phyloP scores from a whole-genome alignment of 345 rosid genomes.

The Linum trigynum region DNA sequence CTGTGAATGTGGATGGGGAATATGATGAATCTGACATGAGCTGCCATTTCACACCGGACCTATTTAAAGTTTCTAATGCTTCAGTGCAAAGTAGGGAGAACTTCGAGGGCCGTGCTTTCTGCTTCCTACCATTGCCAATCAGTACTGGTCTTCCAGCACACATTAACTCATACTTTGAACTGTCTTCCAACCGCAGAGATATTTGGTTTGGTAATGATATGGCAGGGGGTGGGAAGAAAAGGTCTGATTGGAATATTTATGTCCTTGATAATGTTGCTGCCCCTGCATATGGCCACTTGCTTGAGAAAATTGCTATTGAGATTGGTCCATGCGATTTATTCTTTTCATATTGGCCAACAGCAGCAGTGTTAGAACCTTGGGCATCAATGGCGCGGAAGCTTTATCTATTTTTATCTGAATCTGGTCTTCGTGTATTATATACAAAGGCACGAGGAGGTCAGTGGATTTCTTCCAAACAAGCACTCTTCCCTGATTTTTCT shows the following conservation, averaged over 20 bases:
- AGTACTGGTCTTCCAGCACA: slow-evolving; percentile 85
- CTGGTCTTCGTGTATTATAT: slow-evolving; percentile 60
- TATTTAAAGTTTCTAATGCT: slow-evolving; percentile 40
- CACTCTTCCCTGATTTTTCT: slow-evolving; percentile 76
- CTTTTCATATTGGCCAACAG: slow-evolving; percentile 82
- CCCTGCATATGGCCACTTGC: slow-evolving; percentile 87
- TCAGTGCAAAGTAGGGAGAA: slow-evolving; percentile 37
- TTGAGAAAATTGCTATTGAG: slow-evolving; percentile 69
- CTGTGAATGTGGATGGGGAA: slow-evolving; percentile 39
- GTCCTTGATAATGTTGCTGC: slow-evolving; percentile 74
- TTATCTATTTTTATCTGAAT: slow-evolving; percentile 55
- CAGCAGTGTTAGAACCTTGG: slow-evolving; percentile 72
- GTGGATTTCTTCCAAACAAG: slow-evolving; percentile 88
- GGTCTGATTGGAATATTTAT: slow-evolving; percentile 91
- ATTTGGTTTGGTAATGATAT: slow-evolving; percentile 98
- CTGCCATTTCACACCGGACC: slow-evolving; percentile 24
- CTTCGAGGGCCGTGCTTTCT: slow-evolving; percentile 91
- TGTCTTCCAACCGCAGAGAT: slow-evolving; percentile 93
- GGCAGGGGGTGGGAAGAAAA: slow-evolving; percentile 90
- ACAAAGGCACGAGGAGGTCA: slow-evolving; percentile 91
- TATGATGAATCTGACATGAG: slow-evolving; percentile 22
- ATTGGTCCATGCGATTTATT: slow-evolving; percentile 72
- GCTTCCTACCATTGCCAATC: slow-evolving; percentile 85
- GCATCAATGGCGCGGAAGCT: slow-evolving; percentile 69
- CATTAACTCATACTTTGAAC: slow-evolving; percentile 87